Conservation (phyloP, 106 monocot species). For the Amphibolis antarctica region DNA sequence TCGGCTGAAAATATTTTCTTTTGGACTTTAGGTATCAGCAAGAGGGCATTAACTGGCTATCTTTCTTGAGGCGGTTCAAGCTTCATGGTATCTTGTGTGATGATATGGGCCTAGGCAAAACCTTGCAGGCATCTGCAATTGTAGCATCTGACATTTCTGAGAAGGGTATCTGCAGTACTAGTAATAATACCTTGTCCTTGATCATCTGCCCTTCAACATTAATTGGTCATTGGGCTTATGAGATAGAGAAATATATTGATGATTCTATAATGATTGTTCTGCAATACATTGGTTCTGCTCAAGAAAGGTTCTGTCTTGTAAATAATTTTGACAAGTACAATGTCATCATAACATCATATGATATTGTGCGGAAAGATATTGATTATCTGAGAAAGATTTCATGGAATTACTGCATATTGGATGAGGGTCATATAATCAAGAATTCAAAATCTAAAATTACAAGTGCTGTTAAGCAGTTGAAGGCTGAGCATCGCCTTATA, state of each 20-base stretch:
- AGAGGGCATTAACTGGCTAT: conserved; percentile 96
- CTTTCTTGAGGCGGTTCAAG: conserved; percentile 92
- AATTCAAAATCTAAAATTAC: conserved; percentile 93
- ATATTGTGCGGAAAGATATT: conserved; percentile 92
- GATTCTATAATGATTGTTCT: conserved; percentile 55
- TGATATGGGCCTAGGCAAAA: conserved; percentile 99
- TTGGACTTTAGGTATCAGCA: conserved; percentile 72
- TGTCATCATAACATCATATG: conserved; percentile 92
- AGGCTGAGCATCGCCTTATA: conserved; percentile 91
- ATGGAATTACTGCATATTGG: conserved; percentile 96
- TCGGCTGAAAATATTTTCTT: background rate
- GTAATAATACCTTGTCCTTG: conserved; percentile 40
- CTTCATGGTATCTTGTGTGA: conserved; percentile 98
- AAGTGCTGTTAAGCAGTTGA: conserved; percentile 72
- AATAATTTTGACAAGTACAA: conserved; percentile 57
- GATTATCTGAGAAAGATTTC: conserved; percentile 58
- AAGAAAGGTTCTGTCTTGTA: conserved; percentile 54
- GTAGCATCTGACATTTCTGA: conserved; percentile 85
- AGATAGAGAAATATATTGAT: conserved; percentile 90
- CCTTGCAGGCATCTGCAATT: conserved; percentile 96
- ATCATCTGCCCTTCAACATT: conserved; percentile 92
- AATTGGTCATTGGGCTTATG: conserved; percentile 97
- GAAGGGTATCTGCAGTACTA: conserved; percentile 20
- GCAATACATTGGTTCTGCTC: conserved; percentile 76
- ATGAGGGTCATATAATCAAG: conserved; percentile 98